Evolutionary conservation across 371 early-diverging fungal genomes (phyloP).

Genomic region (Zopfochytrium polystomum): DNA sequence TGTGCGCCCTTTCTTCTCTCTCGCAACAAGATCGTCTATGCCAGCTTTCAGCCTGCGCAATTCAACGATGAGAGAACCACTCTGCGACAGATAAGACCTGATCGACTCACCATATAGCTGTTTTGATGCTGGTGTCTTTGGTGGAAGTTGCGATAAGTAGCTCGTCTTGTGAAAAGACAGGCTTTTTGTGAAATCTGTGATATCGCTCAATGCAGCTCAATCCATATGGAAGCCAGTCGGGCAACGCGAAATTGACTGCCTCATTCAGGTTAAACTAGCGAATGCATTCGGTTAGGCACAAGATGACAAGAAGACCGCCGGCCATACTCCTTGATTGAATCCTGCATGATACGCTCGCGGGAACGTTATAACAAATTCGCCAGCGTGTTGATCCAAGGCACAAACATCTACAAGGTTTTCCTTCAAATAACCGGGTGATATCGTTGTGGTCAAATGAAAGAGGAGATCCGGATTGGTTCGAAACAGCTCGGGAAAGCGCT

Average conservation of each 20-base stretch:
- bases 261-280: conserved; percentile 84
- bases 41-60: conserved; percentile 51
- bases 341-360: conserved; percentile 95
- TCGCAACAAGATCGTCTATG: conserved; percentile 53
- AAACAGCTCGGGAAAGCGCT: conserved; percentile 83
- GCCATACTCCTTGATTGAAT: conserved; percentile 88
- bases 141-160: conserved; percentile 54
- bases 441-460: conserved; percentile 87
- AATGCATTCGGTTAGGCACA: neutral
- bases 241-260: conserved; percentile 93
- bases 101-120: conserved; percentile 52
- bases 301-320: neutral
- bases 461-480: conserved; percentile 86
- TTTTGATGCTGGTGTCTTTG: conserved; percentile 42
- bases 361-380: conserved; percentile 93
- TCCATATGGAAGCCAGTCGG: conserved; percentile 89
- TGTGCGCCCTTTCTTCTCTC: conserved; percentile 58
- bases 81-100: neutral
- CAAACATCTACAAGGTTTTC: conserved; percentile 74
- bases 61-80: neutral
- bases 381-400: conserved; percentile 84
- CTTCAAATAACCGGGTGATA: conserved; percentile 75
- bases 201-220: conserved; percentile 75
- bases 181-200: conserved; percentile 69
- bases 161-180: conserved; percentile 93